Percentiles rank a stretch among this genome's conserved stretches.
These are phyloP conservation scores for Epichloe scottii DNA, from an alignment of 2,329 filamentous ascomycete species.

Conservation along the genomic window DNA sequence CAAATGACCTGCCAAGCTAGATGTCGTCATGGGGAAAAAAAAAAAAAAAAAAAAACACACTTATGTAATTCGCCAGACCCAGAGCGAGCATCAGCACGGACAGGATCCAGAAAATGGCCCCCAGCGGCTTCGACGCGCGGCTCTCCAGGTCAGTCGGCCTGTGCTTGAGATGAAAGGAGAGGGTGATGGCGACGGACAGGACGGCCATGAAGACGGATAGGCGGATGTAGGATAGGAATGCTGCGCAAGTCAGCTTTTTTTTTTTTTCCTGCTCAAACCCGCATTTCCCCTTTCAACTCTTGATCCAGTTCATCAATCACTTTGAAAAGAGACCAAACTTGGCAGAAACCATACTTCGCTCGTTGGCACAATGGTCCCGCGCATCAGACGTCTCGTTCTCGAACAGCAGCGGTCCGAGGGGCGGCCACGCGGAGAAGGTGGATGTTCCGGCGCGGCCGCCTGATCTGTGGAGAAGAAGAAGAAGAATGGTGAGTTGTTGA, in stretches of 20 bases:
- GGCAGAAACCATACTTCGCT: conserved; percentile 41
- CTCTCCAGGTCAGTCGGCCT: conserved; percentile 59
- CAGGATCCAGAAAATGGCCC: conserved; percentile 77
- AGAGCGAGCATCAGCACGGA: conserved; percentile 63
- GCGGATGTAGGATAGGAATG: conserved; percentile 83
- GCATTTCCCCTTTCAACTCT: no score
- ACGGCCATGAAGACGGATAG: conserved; percentile 84
- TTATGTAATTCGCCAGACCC: conserved; percentile 80
- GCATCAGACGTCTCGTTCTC: conserved; percentile 64
- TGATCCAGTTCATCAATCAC: no score
- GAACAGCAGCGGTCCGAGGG: conserved; percentile 57
- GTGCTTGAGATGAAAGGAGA: conserved; percentile 82
- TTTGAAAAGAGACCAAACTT: no score
- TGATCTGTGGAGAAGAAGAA: no score
- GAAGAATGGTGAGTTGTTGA: no score
- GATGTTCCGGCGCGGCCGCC: conserved; percentile 16
- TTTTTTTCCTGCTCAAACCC: background rate
- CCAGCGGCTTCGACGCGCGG: conserved; percentile 69
- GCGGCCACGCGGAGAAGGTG: conserved; percentile 47
- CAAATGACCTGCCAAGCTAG: background rate
- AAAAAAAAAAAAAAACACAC: conserved; percentile 16
- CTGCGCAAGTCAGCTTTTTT: conserved; percentile 17
- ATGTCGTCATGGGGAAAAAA: background rate
- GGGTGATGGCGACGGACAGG: conserved; percentile 77
- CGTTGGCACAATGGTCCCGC: conserved; percentile 67